Base-by-base conservation (phyloP, 495 filamentous ascomycete species). In the Xylaria venustula region DNA sequence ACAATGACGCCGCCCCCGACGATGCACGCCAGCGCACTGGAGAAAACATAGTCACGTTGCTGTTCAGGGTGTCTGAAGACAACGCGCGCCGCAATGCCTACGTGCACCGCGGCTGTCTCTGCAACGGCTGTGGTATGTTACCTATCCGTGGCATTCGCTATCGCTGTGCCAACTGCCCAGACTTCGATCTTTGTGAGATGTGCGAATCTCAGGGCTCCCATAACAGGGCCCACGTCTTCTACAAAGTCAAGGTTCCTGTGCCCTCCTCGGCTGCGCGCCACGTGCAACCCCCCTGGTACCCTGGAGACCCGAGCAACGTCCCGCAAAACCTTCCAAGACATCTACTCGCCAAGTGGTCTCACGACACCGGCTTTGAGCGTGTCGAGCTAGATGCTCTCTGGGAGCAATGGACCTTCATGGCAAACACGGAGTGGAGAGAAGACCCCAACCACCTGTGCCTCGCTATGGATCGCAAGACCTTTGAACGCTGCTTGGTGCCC, bases 371-470 rank as follows among this genome's bases (percentile, higher is more conserved):
- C 15, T 93, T 93, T 62, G 91, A 96, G 69, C 82, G 84, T 32
- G 85, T 89, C 2, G 90, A 96, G 69, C 74, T 98, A 2, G 92
- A 98, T 73, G 94, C 92, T 28, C 84, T 94, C 26, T 98, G 91
- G 88, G 93, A 97, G 66, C 95, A 97, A 67, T 98, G 95, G 83
- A 90, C 88, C 8, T 97, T 91, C 62, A 84, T 97, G 65, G 94
- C 94, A 9, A 91, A 88, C 61, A 87, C 86, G 11, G 88, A 93
- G 68, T 97, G 90, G 88, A 73, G 83, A n/a, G 82, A 88, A 19
- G 93, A 97, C 67, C 91, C 92, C 0, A 85, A 89, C 67, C 78
- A 85, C 26, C 81, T 96, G 32, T 75, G 82, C 56, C 82, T 92
- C 66, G 94, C 92, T 9, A 96, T 99, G 75, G 91, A 96, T 61